These are phyloP conservation scores for Acanthamoeba castellanii DNA, from an alignment of 208 protist genomes.

Conservation along the genomic window DNA sequence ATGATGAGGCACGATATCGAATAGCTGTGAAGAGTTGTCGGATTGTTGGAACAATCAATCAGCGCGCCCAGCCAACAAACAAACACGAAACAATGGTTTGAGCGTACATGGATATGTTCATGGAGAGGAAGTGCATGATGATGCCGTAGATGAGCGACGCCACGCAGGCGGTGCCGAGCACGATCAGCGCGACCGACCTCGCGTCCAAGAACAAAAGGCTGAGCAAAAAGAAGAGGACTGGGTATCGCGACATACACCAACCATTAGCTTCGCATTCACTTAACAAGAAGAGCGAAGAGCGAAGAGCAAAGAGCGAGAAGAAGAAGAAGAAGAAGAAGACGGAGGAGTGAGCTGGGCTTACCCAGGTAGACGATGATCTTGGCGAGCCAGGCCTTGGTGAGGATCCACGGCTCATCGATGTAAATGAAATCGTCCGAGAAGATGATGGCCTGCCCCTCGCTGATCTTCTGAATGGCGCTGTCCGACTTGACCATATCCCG, in stretches of 20 bases:
- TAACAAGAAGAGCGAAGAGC: neutral
- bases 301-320: neutral
- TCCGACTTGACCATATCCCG: neutral
- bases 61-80: no score
- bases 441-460: neutral
- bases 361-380: conserved; percentile 23
- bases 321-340: neutral
- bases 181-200: neutral
- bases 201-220: neutral
- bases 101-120: conserved; percentile 16
- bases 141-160: conserved; percentile 26
- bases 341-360: neutral
- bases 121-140: conserved; percentile 4
- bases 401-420: conserved; percentile 11
- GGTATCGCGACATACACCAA: neutral
- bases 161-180: neutral
- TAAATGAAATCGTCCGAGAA: conserved; percentile 3
- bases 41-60: no score
- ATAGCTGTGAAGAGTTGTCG: neutral
- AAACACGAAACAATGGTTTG: no score
- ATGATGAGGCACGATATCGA: conserved; percentile 33
- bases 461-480: neutral
- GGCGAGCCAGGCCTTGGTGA: neutral
- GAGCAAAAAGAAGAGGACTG: neutral
- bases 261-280: neutral